phyloP scores from a whole-genome alignment of 257 asterid species.

The Avicennia marina region DNA sequence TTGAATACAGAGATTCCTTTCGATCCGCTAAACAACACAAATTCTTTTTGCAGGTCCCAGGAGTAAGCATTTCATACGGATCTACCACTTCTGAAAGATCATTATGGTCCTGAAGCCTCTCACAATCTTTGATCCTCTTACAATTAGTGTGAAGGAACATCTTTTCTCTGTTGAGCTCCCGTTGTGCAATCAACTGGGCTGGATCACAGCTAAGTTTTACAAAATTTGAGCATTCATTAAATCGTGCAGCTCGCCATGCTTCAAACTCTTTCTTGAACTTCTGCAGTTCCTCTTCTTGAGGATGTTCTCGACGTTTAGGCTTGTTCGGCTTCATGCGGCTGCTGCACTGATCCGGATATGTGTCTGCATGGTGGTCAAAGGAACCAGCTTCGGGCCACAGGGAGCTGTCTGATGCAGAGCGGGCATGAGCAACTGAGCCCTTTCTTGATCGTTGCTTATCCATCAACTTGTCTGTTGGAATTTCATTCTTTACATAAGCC shows the following conservation, averaged over 20 bases:
- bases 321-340: constrained; percentile 31
- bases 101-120: constrained; percentile 26
- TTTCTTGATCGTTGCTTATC: constrained; percentile 30
- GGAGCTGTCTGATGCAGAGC: constrained; percentile 28
- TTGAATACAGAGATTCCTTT: constrained; percentile 28
- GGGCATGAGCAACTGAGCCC: constrained; percentile 28
- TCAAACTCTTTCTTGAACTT: constrained; percentile 94
- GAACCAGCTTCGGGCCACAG: constrained; percentile 35
- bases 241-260: constrained; percentile 82
- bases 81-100: constrained; percentile 19
- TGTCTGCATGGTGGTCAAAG: constrained; percentile 29
- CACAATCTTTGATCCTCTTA: constrained; percentile 22
- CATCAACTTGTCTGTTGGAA: constrained; percentile 25
- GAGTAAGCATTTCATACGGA: constrained; percentile 29
- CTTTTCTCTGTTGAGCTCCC: constrained; percentile 75
- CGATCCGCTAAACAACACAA: constrained; percentile 26
- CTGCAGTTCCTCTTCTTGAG: constrained; percentile 94
- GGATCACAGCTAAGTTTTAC: constrained; percentile 47
- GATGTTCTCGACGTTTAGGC: constrained; percentile 82
- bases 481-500: constrained; percentile 30
- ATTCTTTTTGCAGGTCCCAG: constrained; percentile 21
- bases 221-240: constrained; percentile 55
- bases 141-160: constrained; percentile 50
- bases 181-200: constrained; percentile 71
- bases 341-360: constrained; percentile 28